Evolutionary conservation across 805 yeast genomes (phyloP), one percentile per base, ranked within the genome.

Genomic region (Monosporozyma servazzii): DNA sequence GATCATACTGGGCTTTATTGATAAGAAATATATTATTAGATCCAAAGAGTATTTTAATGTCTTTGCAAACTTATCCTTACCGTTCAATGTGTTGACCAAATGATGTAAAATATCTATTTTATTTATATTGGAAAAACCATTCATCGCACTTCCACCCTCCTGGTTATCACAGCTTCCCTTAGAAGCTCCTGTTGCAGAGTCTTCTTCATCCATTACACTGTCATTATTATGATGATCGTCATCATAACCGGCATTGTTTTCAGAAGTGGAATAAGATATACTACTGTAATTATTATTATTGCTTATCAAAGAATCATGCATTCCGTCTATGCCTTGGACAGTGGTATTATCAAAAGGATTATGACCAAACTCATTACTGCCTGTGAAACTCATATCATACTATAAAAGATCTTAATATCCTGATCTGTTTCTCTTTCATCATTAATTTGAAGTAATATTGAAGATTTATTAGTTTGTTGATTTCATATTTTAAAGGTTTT

Each of bases 51-150:
- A 84, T 58, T 81, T 84, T 29, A 80, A 69, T 13, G 80, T 71
- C 57, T 85, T 85, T 27, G 88, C 85, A 53, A 82, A 53, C 59
- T 83, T 82, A 59, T 85, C 93, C 61, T 84, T 85, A 42, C 91
- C 91, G 2, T 79, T 42, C 18, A 55, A 33, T n/a, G 59, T 53
- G 30, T 49, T 55, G 3, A 54, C 33, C n/a, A 54, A 8, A 18
- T 45, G 45, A 21, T 44, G 46, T 13, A 53, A 29, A 44, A 52
- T 36, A 46, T 50, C 46, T 40, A 48, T 6, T 42, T 44, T 3
- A 48, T 46, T 20, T 33, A 20, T 3, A 43, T 37, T 23, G 27
- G 46, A 23, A 20, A 27, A 9, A 43, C 33, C 21, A 10, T 43
- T 43, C 30, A 27, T 43, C 2, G 33, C 33, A 7, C 31, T 29